Conservation (phyloP, 1,284 basidiomycete species). For the Rhodotorula glutinis region DNA sequence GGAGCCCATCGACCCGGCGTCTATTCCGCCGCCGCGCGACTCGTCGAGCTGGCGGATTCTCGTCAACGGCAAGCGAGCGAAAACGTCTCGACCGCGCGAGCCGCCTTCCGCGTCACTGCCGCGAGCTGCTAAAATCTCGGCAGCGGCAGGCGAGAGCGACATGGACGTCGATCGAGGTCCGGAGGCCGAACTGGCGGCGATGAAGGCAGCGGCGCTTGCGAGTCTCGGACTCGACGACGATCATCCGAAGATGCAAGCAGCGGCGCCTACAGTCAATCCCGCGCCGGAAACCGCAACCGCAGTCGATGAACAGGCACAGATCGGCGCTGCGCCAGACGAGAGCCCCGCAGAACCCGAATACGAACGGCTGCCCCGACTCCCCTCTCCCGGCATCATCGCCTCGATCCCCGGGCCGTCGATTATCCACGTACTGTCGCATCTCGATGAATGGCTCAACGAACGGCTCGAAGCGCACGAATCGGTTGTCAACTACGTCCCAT, state of each 20-base stretch:
- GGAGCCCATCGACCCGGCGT: constrained; percentile 11
- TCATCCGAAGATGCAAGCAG: background rate
- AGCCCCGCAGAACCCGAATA: constrained; percentile 19
- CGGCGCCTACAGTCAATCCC: background rate
- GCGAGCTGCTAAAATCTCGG: background rate
- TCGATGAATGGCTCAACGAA: constrained; percentile 70
- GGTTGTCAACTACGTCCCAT: constrained; percentile 36
- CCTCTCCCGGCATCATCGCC: constrained; percentile 24
- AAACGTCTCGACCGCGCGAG: background rate
- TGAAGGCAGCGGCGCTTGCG: constrained; percentile 28
- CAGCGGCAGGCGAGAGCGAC: background rate
- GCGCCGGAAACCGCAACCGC: background rate
- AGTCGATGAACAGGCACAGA: too few species aligned
- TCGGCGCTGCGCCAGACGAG: too few species aligned
- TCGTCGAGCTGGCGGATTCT: constrained; percentile 39
- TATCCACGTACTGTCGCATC: constrained; percentile 74
- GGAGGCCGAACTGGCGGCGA: constrained; percentile 15
- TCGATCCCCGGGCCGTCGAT: constrained; percentile 43
- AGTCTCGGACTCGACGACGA: constrained; percentile 20
- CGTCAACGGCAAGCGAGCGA: constrained; percentile 37
- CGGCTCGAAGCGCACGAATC: constrained; percentile 55
- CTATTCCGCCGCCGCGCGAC: constrained; percentile 33
- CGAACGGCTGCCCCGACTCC: constrained; percentile 32
- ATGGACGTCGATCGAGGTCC: background rate
- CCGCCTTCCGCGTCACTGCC: too few species aligned